Conservation (phyloP, 768 basidiomycete species). For the Steccherinum ochraceum region DNA sequence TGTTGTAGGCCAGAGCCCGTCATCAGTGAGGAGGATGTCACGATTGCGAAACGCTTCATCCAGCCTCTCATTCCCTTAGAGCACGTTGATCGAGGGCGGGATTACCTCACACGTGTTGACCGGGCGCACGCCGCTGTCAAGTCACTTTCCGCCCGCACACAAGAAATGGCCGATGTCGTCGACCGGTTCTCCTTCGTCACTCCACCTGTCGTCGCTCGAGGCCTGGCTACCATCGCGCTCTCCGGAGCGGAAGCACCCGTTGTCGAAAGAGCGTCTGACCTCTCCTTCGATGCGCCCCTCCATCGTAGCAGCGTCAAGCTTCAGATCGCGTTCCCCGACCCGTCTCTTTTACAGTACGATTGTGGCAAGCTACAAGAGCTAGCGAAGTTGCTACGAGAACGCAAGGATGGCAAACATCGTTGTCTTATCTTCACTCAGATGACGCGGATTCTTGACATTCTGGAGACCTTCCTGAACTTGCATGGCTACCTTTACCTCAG, state of each 20-base stretch:
- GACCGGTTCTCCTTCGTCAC: slow-evolving; percentile 78
- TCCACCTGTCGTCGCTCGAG: slow-evolving; percentile 68
- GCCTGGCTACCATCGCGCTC: slow-evolving; percentile 62
- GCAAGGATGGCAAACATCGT: slow-evolving; percentile 83
- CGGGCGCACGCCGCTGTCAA: slow-evolving; percentile 46
- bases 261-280: slow-evolving; percentile 14
- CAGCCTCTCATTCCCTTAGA: slow-evolving; percentile 48
- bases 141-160: slow-evolving; percentile 56
- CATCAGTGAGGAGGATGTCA: slow-evolving; percentile 31
- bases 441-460: slow-evolving; percentile 89
- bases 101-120: slow-evolving; percentile 38
- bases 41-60: slow-evolving; percentile 30
- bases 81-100: slow-evolving; percentile 29
- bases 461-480: slow-evolving; percentile 88
- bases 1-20: slow-evolving; percentile 38
- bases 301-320: slow-evolving; percentile 76
- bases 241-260: slow-evolving; percentile 29
- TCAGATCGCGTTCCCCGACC: slow-evolving; percentile 91
- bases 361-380: slow-evolving; percentile 93
- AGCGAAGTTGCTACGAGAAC: slow-evolving; percentile 70
- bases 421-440: slow-evolving; percentile 96
- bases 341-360: slow-evolving; percentile 86
- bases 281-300: slow-evolving; percentile 58
- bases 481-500: slow-evolving; percentile 92
- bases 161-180: slow-evolving; percentile 45